Evolutionary conservation across 352 stramenopile genomes (phyloP), one percentile per base, ranked within the genome.

Genomic region (Vaucheria bursata): DNA sequence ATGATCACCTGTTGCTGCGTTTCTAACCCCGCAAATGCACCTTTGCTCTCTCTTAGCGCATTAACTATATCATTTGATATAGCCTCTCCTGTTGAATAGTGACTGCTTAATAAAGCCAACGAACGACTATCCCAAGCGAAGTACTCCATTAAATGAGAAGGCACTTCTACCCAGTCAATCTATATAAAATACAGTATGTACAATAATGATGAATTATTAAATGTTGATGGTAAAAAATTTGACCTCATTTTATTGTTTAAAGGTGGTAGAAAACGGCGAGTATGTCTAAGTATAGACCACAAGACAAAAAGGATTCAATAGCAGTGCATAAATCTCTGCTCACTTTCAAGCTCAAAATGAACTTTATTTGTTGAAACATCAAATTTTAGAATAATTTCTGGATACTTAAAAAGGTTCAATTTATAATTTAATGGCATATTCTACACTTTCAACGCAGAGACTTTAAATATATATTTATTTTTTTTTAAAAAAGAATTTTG

Each of bases 101-200:
- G 90, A 53, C 75, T 73, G 74, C 36, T 36, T 3, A 72, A 38
- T 38, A 72, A 29, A 52, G 84, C 84, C 0, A 96, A 87, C 33
- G 95, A 87, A 34, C 90, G 88, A 40, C 88, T 87, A 75, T 98
- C 91, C 88, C 93, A 96, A 31, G 90, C 89, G 87, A 97, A 98
- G 72, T 97, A 93, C 89, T 99, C 96, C 66, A 98, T 94, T 69
- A 98, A 82, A 87, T 98, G 95, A n/a, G 91, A 97, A 6, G 95
- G 94, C 32, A 90, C 90, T 83, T 94, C 89, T 6, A 88, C 38
- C 87, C 89, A 81, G 75, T 81, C 75, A 25, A 81, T 7, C 53
- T 68, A n/a, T n/a, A 70, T 25, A 25, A 34, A 1, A 6, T 0
- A 36, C 59, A 25, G 45, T 33, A 65, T 18, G 25, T 0, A 36